phyloP scores from a whole-genome alignment of 2,329 filamentous ascomycete genomes.

The Cladosporium sp. region DNA sequence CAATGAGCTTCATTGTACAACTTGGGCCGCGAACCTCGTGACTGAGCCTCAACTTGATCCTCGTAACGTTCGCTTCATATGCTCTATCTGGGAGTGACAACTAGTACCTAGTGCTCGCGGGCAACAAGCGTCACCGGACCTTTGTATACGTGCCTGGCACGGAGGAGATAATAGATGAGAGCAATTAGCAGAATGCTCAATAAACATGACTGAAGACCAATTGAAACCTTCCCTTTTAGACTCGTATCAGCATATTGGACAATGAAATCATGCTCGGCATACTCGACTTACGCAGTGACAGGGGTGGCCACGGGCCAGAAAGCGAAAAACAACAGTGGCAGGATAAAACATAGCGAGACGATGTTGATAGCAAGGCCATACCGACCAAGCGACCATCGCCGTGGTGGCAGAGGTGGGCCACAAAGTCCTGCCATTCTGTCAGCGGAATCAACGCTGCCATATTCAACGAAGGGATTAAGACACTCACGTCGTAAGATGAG shows the following conservation, averaged over 20 bases:
- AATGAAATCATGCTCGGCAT: too few relatives aligned
- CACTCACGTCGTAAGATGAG: constrained; percentile 11
- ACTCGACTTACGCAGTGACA: constrained; percentile 43
- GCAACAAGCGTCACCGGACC: constrained; percentile 11
- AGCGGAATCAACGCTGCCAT: too few relatives aligned
- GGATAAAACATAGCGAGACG: constrained; percentile 36
- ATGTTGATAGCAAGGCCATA: constrained; percentile 39
- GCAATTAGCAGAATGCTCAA: constrained; percentile 5
- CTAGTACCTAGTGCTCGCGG: not conserved
- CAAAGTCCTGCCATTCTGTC: not conserved
- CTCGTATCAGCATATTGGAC: not conserved
- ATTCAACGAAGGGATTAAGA: not conserved
- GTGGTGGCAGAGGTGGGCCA: constrained; percentile 31
- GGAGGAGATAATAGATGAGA: constrained; percentile 10
- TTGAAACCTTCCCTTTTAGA: constrained; percentile 13
- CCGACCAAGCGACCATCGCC: constrained; percentile 36
- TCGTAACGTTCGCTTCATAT: too few relatives aligned
- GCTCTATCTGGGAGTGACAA: too few relatives aligned
- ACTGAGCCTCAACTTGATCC: too few relatives aligned
- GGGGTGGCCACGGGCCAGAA: constrained; percentile 43
- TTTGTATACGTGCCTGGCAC: constrained; percentile 7
- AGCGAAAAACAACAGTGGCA: constrained; percentile 45
- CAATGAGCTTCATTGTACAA: too few relatives aligned
- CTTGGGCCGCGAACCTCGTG: too few relatives aligned
- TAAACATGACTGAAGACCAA: constrained; percentile 9